A percentile compares a stretch with the other conserved stretches of the same genome.
phyloP scores from a whole-genome alignment of 768 basidiomycete genomes.

The Tylopilus balloui region DNA sequence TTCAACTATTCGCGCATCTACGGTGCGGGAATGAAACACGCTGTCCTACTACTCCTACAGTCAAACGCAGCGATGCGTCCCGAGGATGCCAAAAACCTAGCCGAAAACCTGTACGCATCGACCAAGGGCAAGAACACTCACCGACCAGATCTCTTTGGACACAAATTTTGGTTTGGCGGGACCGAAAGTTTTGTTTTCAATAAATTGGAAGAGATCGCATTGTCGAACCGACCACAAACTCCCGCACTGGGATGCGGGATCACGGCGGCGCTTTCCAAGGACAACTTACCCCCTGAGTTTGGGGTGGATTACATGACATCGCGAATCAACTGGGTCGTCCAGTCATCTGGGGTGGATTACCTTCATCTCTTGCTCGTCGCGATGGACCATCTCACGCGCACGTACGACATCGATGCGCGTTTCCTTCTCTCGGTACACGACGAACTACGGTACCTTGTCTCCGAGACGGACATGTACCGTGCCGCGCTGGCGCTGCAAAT shows the following conservation, averaged over 20 bases:
- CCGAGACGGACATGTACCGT: conserved; percentile 86
- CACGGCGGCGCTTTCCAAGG: conserved; percentile 88
- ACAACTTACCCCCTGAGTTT: conserved; percentile 76
- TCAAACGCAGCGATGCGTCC: conserved; percentile 74
- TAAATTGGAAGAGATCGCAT: conserved; percentile 91
- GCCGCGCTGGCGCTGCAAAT: conserved; percentile 89
- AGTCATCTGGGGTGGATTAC: conserved; percentile 97
- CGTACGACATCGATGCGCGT: conserved; percentile 82
- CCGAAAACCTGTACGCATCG: conserved; percentile 80
- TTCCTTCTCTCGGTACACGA: conserved; percentile 98
- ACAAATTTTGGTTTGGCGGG: conserved; percentile 95
- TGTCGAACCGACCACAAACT: conserved; percentile 81
- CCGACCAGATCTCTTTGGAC: conserved; percentile 63
- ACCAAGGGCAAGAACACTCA: conserved; percentile 93
- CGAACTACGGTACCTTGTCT: conserved; percentile 90
- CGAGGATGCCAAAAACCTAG: conserved; percentile 74
- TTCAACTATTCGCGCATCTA: conserved; percentile 99
- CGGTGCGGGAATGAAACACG: conserved; percentile 96
- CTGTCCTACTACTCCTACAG: conserved; percentile 81
- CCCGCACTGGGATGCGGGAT: conserved; percentile 94
- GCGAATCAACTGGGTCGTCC: conserved; percentile 98
- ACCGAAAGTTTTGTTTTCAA: conserved; percentile 97
- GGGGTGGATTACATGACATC: conserved; percentile 91
- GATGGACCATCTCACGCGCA: conserved; percentile 81
- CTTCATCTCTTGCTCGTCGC: conserved; percentile 93